Evolutionary conservation across 208 protist species (phyloP).

Genomic region (Blastocrithidia nonstop): DNA sequence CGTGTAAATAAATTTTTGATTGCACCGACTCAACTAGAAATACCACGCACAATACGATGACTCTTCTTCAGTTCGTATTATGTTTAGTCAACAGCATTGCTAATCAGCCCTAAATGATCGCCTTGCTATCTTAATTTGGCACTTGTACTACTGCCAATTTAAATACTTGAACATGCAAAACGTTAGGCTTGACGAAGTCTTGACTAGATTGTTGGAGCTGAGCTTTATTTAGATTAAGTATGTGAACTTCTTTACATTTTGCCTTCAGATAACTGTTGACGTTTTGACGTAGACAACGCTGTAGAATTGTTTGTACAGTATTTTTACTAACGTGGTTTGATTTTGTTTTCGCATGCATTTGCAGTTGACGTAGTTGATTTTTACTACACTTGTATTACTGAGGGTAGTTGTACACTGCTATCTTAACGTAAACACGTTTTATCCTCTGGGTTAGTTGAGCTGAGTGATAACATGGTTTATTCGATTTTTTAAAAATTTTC

Average conservation of each 20-base stretch:
- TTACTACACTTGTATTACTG: too few species aligned
- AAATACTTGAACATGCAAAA: not conserved
- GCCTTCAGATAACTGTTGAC: not conserved
- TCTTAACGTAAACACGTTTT: too few species aligned
- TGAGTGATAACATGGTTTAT: too few species aligned
- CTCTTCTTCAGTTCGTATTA: not conserved
- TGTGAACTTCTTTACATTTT: not conserved
- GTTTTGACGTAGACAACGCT: not conserved
- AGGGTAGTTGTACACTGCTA: too few species aligned
- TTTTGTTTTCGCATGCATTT: too few species aligned
- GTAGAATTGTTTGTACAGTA: too few species aligned
- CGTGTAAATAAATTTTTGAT: conserved; percentile 1
- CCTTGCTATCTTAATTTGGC: not conserved
- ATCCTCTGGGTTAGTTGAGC: too few species aligned
- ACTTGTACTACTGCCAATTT: not conserved
- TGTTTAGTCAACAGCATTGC: not conserved
- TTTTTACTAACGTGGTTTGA: too few species aligned
- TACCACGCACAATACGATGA: not conserved
- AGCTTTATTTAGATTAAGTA: not conserved
- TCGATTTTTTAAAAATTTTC: too few species aligned
- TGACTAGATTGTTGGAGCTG: too few species aligned
- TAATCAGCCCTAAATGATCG: not conserved
- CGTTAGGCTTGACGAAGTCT: not conserved
- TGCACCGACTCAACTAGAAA: not conserved
- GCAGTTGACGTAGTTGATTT: too few species aligned